Evolutionary conservation across 768 basidiomycete genomes (phyloP).

Genomic region (Pleurotus tuber-regium): DNA sequence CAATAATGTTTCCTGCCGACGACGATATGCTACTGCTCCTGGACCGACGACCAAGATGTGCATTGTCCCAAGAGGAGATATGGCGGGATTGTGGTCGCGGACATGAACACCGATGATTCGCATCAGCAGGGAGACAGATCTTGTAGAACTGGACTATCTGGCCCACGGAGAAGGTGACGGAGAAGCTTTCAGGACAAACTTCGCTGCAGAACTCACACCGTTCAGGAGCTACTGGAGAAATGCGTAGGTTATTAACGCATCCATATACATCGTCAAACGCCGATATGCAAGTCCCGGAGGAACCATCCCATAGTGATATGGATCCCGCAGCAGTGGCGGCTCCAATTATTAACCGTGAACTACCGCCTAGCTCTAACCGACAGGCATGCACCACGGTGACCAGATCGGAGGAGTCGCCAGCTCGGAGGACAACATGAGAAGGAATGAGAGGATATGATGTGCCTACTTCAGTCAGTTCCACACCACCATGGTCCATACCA

Average conservation of each 20-base stretch:
- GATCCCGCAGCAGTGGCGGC: constrained; percentile 64
- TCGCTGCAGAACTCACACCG: constrained; percentile 74
- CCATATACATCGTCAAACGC: constrained; percentile 62
- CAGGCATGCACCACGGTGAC: constrained; percentile 55
- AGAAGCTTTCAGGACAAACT: constrained; percentile 60
- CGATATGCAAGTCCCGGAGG: constrained; percentile 60
- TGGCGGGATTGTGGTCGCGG: constrained; percentile 44
- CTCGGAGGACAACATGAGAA: constrained; percentile 47
- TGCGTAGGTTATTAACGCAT: constrained; percentile 53
- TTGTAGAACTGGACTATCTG: constrained; percentile 65
- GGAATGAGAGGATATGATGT: constrained; percentile 39
- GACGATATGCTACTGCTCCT: constrained; percentile 59
- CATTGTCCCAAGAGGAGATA: constrained; percentile 40
- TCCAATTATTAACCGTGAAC: constrained; percentile 51
- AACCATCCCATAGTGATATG: constrained; percentile 74
- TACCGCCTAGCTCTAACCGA: constrained; percentile 47
- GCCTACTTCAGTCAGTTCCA: constrained; percentile 59
- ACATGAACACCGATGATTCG: constrained; percentile 64
- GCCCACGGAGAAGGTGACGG: constrained; percentile 64
- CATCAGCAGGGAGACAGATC: constrained; percentile 52
- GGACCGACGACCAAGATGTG: constrained; percentile 49
- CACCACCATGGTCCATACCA: constrained; percentile 59
- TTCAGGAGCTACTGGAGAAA: constrained; percentile 51
- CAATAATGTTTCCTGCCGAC: constrained; percentile 11
- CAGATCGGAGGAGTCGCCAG: constrained; percentile 56